phyloP scores from a whole-genome alignment of 2,329 filamentous ascomycete genomes.

The Tolypocladium capitatum region DNA sequence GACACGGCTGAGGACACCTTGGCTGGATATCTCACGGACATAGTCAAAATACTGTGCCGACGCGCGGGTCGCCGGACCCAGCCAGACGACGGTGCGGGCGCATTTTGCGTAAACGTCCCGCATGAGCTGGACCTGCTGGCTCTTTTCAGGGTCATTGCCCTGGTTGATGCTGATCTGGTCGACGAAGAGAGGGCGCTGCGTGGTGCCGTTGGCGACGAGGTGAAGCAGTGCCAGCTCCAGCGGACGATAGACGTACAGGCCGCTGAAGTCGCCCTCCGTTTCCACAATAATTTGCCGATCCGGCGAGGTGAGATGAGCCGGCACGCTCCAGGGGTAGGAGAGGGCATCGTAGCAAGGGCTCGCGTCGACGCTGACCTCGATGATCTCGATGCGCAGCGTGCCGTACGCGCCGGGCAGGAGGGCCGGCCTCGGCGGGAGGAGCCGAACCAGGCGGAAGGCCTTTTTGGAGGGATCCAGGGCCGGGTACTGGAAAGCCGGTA shows the following conservation, averaged over 20 bases:
- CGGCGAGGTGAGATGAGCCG: conserved; percentile 2
- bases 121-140: conserved; percentile 16
- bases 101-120: conserved; percentile 14
- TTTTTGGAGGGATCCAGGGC: conserved; percentile 1
- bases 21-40: conserved; percentile 5
- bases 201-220: conserved; percentile 3
- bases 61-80: conserved; percentile 10
- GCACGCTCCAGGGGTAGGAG: conserved; percentile 17
- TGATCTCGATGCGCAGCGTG: conserved; percentile 14
- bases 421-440: conserved; percentile 8
- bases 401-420: conserved; percentile 8
- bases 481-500: conserved; percentile 3
- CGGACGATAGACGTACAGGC: conserved; percentile 13
- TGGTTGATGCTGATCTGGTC: conserved; percentile 21
- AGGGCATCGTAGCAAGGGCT: conserved; percentile 13
- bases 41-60: conserved; percentile 11
- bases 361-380: conserved; percentile 9
- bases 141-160: conserved; percentile 10
- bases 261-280: conserved; percentile 1
- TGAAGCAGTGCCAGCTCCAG: conserved; percentile 15
- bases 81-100: conserved; percentile 13
- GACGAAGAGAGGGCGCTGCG: conserved; percentile 12
- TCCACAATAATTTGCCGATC: conserved; percentile 15
- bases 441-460: conserved; percentile 13
- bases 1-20: conserved; percentile 10